Percentiles rank a stretch among this genome's conserved stretches.
These are phyloP conservation scores for Fomitopsis schrenkii DNA, from an alignment of 1,284 basidiomycete genomes.

Conservation along the genomic window DNA sequence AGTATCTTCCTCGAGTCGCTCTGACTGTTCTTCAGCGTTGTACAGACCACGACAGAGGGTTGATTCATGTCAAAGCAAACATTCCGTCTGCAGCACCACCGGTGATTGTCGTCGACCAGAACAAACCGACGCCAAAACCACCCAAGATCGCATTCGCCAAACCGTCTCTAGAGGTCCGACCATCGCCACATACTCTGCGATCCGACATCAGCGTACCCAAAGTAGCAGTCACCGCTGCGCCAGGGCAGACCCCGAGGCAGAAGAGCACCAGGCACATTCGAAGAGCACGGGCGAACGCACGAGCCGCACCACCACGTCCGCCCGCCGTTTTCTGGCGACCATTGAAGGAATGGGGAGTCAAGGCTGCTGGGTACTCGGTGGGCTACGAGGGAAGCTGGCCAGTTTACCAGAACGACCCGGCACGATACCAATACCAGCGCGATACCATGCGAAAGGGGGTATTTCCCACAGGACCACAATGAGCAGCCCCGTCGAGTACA, in stretches of 20 bases:
- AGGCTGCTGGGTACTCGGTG: slow-evolving; percentile 29
- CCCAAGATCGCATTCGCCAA: slow-evolving; percentile 2
- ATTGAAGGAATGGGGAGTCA: slow-evolving; percentile 23
- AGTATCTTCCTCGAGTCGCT: neutral
- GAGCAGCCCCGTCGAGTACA: neutral
- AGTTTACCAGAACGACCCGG: slow-evolving; percentile 12
- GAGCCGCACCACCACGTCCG: slow-evolving; percentile 11
- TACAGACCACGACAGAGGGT: slow-evolving; percentile 11
- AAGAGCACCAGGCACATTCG: slow-evolving; percentile 4
- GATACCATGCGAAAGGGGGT: slow-evolving; percentile 28
- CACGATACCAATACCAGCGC: slow-evolving; percentile 21
- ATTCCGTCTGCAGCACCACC: slow-evolving; percentile 6
- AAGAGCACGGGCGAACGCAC: slow-evolving; percentile 12
- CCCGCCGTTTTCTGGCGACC: slow-evolving; percentile 30
- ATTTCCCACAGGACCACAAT: neutral
- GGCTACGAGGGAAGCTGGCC: slow-evolving; percentile 31
- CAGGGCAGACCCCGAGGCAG: neutral
- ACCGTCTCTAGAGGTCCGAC: slow-evolving; percentile 9
- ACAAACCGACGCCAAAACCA: slow-evolving; percentile 8
- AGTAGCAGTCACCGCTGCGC: slow-evolving; percentile 1
- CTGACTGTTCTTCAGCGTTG: slow-evolving; percentile 8
- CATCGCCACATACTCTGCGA: slow-evolving; percentile 19
- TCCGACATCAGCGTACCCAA: slow-evolving; percentile 15
- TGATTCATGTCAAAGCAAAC: slow-evolving; percentile 9
- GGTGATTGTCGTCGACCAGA: slow-evolving; percentile 17